phyloP scores from a whole-genome alignment of 352 stramenopile species.

The Globisporangium polare region DNA sequence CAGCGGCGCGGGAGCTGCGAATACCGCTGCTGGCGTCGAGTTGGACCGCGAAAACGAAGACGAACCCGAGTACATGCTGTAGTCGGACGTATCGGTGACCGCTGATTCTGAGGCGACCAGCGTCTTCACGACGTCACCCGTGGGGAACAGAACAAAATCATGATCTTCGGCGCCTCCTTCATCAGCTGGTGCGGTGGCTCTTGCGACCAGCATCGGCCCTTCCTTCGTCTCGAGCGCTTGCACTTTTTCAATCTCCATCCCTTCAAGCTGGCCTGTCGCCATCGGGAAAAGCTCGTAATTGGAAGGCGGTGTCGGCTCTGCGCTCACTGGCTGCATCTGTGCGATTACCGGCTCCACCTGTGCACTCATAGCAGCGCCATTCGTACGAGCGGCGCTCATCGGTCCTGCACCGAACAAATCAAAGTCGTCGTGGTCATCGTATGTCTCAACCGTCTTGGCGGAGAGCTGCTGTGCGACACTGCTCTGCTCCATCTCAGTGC shows the following conservation, averaged over 20 bases:
- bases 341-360: too few species aligned
- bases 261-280: slow-evolving; percentile 6
- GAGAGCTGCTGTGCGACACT: slow-evolving; percentile 5
- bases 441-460: not conserved
- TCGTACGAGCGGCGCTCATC: not conserved
- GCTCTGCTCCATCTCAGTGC: slow-evolving; percentile 6
- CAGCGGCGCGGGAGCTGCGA: slow-evolving; percentile 9
- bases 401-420: slow-evolving; percentile 8
- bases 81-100: slow-evolving; percentile 7
- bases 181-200: slow-evolving; percentile 3
- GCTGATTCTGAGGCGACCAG: slow-evolving; percentile 11
- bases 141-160: slow-evolving; percentile 30
- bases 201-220: slow-evolving; percentile 1
- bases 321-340: not conserved
- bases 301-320: slow-evolving; percentile 17
- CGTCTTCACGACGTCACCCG: not conserved
- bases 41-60: slow-evolving; percentile 16
- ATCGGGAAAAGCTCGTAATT: slow-evolving; percentile 44
- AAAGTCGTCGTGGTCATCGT: slow-evolving; percentile 10
- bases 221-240: slow-evolving; percentile 5
- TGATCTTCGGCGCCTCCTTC: slow-evolving; percentile 3
- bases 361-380: not conserved
- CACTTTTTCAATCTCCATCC: not conserved
- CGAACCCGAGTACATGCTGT: slow-evolving; percentile 10
- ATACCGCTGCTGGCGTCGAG: slow-evolving; percentile 9